Conservation (phyloP, 768 basidiomycete genomes). For the Lentinula detonsa region DNA sequence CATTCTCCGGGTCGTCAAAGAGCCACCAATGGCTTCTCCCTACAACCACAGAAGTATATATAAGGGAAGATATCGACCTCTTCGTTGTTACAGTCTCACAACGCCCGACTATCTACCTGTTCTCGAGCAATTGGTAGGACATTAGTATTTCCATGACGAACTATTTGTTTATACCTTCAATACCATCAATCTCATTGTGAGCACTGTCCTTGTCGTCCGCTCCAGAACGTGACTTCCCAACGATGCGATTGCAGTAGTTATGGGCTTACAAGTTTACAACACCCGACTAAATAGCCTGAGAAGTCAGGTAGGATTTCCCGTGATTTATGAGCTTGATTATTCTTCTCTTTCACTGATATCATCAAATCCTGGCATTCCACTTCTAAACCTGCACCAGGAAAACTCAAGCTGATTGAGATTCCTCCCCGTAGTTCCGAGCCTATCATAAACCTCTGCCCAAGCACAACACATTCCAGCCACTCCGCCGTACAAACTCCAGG, state of each 20-base stretch:
- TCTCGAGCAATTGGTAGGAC: slow-evolving; percentile 1
- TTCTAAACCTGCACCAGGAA: slow-evolving; percentile 4
- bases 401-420: slow-evolving; percentile 1
- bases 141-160: neutral
- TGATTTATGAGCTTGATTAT: neutral
- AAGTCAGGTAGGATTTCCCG: too few species aligned
- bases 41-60: neutral
- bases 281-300: too few species aligned
- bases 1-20: neutral
- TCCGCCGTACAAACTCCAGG: slow-evolving; percentile 56
- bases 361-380: slow-evolving; percentile 8
- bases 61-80: neutral
- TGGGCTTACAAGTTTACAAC: too few species aligned
- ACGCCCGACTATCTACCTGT: neutral
- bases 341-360: neutral
- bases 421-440: slow-evolving; percentile 5
- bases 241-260: too few species aligned
- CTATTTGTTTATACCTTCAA: neutral
- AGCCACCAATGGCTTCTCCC: neutral
- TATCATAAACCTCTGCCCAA: slow-evolving; percentile 37
- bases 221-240: too few species aligned
- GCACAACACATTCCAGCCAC: slow-evolving; percentile 53
- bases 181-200: neutral
- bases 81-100: slow-evolving; percentile 4
- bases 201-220: too few species aligned